A percentile compares a stretch with the other conserved stretches of the same genome.
Conservation (phyloP, 208 protist species). For the Acanthamoeba rhysodes region DNA sequence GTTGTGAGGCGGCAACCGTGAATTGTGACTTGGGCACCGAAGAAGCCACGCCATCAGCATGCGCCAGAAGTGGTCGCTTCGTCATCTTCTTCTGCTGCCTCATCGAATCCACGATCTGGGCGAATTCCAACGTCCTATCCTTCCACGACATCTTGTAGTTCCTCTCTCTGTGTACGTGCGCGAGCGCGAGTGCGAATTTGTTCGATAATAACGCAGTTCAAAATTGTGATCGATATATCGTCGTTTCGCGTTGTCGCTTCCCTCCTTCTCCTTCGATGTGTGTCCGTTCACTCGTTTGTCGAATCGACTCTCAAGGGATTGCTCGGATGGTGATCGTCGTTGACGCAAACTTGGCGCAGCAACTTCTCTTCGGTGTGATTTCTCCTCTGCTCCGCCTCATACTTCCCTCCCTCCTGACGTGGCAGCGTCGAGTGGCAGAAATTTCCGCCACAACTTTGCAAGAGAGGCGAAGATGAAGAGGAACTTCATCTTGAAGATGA, state of each 20-base stretch:
- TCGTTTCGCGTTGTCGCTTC: neutral
- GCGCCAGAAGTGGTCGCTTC: conserved; percentile 5
- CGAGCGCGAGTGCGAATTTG: neutral
- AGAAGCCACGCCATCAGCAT: neutral
- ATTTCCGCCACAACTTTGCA: too few relatives aligned
- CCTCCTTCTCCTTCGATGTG: neutral
- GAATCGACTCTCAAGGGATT: neutral
- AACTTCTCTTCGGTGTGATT: conserved; percentile 5
- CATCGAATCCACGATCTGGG: conserved; percentile 40
- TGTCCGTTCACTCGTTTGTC: neutral
- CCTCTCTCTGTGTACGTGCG: neutral
- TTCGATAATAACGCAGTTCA: too few relatives aligned
- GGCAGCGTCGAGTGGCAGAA: too few relatives aligned
- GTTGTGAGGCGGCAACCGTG: neutral
- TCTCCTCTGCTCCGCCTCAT: neutral
- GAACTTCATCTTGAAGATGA: too few relatives aligned
- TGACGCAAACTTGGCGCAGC: neutral
- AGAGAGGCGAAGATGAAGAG: too few relatives aligned
- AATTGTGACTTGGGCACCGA: conserved; percentile 44
- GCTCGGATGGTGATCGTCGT: too few relatives aligned
- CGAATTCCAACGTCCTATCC: conserved; percentile 67
- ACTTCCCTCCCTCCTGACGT: too few relatives aligned
- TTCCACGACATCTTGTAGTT: conserved; percentile 30
- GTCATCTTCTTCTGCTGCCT: conserved; percentile 40
- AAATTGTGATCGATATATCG: neutral